Percentiles rank a stretch among this genome's conserved stretches.
phyloP scores from a whole-genome alignment of 2,329 filamentous ascomycete genomes.

The Parafenestella ontariensis region DNA sequence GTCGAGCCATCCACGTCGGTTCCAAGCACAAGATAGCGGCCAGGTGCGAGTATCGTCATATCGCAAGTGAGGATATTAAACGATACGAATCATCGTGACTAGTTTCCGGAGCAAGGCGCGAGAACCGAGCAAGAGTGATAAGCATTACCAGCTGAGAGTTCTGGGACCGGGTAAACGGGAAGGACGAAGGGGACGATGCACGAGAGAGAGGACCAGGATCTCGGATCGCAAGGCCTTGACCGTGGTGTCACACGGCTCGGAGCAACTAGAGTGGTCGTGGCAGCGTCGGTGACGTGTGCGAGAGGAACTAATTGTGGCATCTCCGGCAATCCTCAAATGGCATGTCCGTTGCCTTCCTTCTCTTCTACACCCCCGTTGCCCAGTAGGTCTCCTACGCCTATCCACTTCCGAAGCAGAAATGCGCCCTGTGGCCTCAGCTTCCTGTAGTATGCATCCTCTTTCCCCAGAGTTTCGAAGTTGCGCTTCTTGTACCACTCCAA shows the following conservation, averaged over 20 bases:
- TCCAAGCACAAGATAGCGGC: neutral
- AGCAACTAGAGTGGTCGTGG: neutral
- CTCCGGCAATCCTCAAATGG: conserved; percentile 4
- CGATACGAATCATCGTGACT: conserved; percentile 9
- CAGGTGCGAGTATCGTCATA: neutral
- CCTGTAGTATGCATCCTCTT: conserved; percentile 65
- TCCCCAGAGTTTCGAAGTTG: conserved; percentile 61
- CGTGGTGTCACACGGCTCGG: neutral
- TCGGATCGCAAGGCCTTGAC: neutral
- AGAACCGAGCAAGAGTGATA: neutral
- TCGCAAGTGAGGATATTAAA: conserved; percentile 5
- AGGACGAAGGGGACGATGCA: conserved; percentile 1
- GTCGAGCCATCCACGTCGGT: conserved; percentile 6
- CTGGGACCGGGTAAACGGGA: conserved; percentile 15
- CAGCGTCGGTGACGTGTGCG: neutral
- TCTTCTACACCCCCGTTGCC: conserved; percentile 6
- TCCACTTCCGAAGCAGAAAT: conserved; percentile 57
- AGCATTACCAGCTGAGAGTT: conserved; percentile 1
- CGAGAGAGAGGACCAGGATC: neutral
- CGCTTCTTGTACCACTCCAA: conserved; percentile 67
- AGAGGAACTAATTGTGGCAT: neutral
- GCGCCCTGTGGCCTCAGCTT: conserved; percentile 64
- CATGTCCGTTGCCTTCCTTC: conserved; percentile 2
- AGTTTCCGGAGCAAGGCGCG: conserved; percentile 1
- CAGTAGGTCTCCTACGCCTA: conserved; percentile 47